phyloP scores from a whole-genome alignment of 345 rosid genomes.

The Fremontodendron californicum region DNA sequence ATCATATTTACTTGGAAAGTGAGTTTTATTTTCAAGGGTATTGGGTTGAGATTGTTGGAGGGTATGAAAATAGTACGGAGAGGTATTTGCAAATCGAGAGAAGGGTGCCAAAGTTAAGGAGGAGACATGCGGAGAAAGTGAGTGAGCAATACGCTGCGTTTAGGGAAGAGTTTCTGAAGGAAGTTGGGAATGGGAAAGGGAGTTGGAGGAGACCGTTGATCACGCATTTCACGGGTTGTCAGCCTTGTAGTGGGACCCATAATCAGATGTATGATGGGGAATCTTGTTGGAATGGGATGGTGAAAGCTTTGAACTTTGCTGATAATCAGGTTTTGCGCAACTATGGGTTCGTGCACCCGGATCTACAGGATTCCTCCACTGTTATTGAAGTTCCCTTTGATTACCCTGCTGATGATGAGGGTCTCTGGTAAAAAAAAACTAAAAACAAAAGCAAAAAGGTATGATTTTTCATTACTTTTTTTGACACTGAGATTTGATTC shows the following conservation, averaged over 20 bases:
- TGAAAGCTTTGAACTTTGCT: constrained; percentile 79
- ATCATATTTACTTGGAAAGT: constrained; percentile 67
- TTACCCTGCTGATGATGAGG: constrained; percentile 75
- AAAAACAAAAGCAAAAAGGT: not conserved
- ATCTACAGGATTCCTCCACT: constrained; percentile 47
- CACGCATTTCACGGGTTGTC: constrained; percentile 93
- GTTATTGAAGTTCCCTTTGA: constrained; percentile 64
- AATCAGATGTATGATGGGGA: constrained; percentile 69
- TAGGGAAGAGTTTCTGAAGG: constrained; percentile 50
- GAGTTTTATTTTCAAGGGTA: constrained; percentile 72
- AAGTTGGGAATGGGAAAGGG: constrained; percentile 47
- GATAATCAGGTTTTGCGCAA: constrained; percentile 86
- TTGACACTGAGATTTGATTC: not conserved
- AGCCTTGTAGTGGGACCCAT: constrained; percentile 88
- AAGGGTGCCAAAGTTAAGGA: constrained; percentile 35
- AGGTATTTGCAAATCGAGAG: constrained; percentile 48
- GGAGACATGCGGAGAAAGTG: constrained; percentile 87
- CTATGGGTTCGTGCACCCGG: constrained; percentile 72
- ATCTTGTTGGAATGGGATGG: constrained; percentile 72
- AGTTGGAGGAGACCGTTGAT: constrained; percentile 73
- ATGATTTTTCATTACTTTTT: not conserved
- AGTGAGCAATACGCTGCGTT: constrained; percentile 61
- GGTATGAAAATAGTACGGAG: constrained; percentile 51
- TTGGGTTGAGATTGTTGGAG: constrained; percentile 58
- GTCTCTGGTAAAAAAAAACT: constrained; percentile 47